These are phyloP conservation scores for Soucietia sequanensis DNA, from an alignment of 805 yeast species.

Conservation along the genomic window DNA sequence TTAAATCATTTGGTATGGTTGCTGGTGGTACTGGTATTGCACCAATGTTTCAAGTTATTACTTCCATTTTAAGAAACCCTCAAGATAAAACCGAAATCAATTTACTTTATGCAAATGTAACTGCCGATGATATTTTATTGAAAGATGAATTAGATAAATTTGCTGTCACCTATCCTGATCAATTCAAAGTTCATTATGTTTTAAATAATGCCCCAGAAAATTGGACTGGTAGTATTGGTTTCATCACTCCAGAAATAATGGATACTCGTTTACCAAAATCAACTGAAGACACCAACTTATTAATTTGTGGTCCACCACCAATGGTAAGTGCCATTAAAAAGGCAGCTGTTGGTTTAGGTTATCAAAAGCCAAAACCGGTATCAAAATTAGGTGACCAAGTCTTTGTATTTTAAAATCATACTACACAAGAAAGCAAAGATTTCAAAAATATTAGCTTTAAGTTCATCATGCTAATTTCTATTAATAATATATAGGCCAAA, in stretches of 20 bases:
- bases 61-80: constrained; percentile 75
- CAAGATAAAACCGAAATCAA: constrained; percentile 73
- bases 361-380: constrained; percentile 80
- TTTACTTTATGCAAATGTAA: constrained; percentile 78
- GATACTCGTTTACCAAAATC: constrained; percentile 61
- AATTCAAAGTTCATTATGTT: constrained; percentile 66
- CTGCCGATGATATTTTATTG: constrained; percentile 76
- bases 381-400: constrained; percentile 89
- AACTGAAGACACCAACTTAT: constrained; percentile 60
- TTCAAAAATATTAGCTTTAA: too few species aligned
- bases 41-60: constrained; percentile 91
- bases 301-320: constrained; percentile 93
- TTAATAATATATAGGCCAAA: too few species aligned
- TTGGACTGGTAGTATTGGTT: constrained; percentile 82
- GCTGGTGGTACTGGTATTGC: constrained; percentile 98
- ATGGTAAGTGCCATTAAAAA: constrained; percentile 85
- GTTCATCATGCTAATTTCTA: too few species aligned
- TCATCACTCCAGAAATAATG: constrained; percentile 73
- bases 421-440: too few species aligned
- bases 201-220: constrained; percentile 68
- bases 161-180: constrained; percentile 52
- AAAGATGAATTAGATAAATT: constrained; percentile 75
- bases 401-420: constrained; percentile 77
- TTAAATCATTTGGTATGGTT: constrained; percentile 75
- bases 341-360: constrained; percentile 73